phyloP scores from a whole-genome alignment of 805 yeast species.

The Saccharomycopsis babjevae region DNA sequence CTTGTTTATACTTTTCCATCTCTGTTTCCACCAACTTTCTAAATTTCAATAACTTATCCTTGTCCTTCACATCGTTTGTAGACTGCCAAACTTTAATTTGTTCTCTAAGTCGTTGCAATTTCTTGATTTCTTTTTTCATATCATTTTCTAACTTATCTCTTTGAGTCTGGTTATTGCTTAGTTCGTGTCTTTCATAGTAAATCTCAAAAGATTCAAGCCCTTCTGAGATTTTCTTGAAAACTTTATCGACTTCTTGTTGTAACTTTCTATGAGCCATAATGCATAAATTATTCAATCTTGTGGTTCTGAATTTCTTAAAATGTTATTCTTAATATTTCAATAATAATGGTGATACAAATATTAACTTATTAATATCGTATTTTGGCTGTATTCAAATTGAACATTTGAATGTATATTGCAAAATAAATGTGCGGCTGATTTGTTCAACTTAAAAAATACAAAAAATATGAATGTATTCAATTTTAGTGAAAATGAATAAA shows the following conservation, averaged over 20 bases:
- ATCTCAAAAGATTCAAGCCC: constrained; percentile 47
- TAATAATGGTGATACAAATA: background rate
- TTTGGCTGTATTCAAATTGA: background rate
- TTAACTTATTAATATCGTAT: background rate
- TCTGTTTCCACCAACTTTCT: constrained; percentile 38
- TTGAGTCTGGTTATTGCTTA: constrained; percentile 61
- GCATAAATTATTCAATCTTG: background rate
- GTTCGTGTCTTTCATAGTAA: constrained; percentile 43
- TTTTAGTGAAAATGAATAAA: background rate
- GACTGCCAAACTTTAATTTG: constrained; percentile 93
- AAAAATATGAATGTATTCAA: background rate
- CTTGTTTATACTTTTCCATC: constrained; percentile 93
- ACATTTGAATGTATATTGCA: background rate
- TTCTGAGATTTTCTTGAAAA: constrained; percentile 49
- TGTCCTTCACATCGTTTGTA: constrained; percentile 84
- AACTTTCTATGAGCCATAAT: constrained; percentile 18
- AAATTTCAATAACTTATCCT: constrained; percentile 26
- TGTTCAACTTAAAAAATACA: background rate
- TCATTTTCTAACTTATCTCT: constrained; percentile 74
- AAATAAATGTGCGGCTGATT: background rate
- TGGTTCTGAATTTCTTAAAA: background rate
- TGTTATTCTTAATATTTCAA: background rate
- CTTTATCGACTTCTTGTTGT: constrained; percentile 45
- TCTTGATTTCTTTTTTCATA: constrained; percentile 88
- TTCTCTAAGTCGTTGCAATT: constrained; percentile 85